Evolutionary conservation across 2,329 filamentous ascomycete genomes (phyloP).

Genomic region (Fusarium xyrophilum): DNA sequence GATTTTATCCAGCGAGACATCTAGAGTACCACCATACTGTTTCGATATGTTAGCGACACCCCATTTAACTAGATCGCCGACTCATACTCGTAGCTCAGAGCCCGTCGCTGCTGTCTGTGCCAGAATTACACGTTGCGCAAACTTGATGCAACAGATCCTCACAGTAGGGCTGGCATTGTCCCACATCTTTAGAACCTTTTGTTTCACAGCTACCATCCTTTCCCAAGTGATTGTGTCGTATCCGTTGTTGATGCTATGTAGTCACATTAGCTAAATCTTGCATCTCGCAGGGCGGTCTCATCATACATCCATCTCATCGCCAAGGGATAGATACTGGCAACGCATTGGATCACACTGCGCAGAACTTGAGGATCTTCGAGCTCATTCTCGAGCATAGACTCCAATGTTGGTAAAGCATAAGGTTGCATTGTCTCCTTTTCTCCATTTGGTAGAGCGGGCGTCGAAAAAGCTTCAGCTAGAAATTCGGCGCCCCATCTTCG

Average conservation of each 20-base stretch:
- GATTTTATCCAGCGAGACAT: constrained; percentile 86
- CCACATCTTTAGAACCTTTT: constrained; percentile 87
- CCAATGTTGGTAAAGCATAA: constrained; percentile 78
- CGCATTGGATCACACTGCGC: constrained; percentile 85
- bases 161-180: constrained; percentile 78
- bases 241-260: constrained; percentile 79
- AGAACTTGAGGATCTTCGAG: constrained; percentile 81
- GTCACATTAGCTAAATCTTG: constrained; percentile 40
- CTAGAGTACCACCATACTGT: constrained; percentile 60
- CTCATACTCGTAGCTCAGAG: constrained; percentile 77
- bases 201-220: constrained; percentile 86
- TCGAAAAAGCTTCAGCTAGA: constrained; percentile 92
- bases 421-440: constrained; percentile 83
- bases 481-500: constrained; percentile 97
- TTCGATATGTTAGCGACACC: constrained; percentile 21
- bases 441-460: constrained; percentile 77
- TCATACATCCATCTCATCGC: constrained; percentile 95
- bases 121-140: constrained; percentile 90
- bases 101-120: constrained; percentile 87
- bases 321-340: constrained; percentile 90
- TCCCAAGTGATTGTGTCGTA: constrained; percentile 86
- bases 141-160: constrained; percentile 95
- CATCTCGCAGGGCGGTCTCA: constrained; percentile 15
- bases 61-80: neutral
- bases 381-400: constrained; percentile 72